Evolutionary conservation across 805 yeast species (phyloP), one percentile per base, ranked within the genome.

Genomic region (Helenozyma rhizophorensis): DNA sequence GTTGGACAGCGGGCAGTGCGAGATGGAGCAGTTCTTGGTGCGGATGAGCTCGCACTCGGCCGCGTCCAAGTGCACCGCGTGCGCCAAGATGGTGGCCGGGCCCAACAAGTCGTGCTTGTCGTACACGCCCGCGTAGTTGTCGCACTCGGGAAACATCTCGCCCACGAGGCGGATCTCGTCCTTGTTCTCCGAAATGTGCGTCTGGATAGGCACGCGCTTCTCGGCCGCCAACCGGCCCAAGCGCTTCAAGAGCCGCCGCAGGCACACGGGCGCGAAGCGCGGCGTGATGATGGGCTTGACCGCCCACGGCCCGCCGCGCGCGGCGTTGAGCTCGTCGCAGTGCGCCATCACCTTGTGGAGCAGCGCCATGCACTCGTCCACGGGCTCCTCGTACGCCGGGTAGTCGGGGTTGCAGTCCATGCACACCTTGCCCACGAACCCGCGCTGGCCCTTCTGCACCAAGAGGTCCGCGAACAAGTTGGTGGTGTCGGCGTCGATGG

Each of bases 1-100:
- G 56, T 90, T 90, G 12, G 95, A 84, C 9, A 87, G 77, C 2
- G 98, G 98, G 61, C 98, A 90, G 58, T 93, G 97, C 4, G 95
- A 73, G 12, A 90, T 76, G 9, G 96, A 94, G 21, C 86, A 63
- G 5, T 74, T 60, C 14, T 73, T 70, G 12, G 48, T 41, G 40
- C 68, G 70, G 27, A 93, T 66, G 14, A 83, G 39, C 12, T 69
- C 58, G 25, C 78, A 66, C 56, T 90, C 98, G 2, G 67, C 67
- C 7, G 74, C 77, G 2, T 75, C 45, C 33, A 90, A 62, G 51
- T 89, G 95, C 23, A 93, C 69, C 23, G 93, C 94, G 53, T 90
- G 98, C 0, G 97, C 98, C 37, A 90, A 62, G 19, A 87, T 77
- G 0, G 97, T 88, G 42, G 73, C 74, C 1, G 65, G 56, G 14